Conservation (phyloP, 768 basidiomycete genomes). For the Lentinula boryana region DNA sequence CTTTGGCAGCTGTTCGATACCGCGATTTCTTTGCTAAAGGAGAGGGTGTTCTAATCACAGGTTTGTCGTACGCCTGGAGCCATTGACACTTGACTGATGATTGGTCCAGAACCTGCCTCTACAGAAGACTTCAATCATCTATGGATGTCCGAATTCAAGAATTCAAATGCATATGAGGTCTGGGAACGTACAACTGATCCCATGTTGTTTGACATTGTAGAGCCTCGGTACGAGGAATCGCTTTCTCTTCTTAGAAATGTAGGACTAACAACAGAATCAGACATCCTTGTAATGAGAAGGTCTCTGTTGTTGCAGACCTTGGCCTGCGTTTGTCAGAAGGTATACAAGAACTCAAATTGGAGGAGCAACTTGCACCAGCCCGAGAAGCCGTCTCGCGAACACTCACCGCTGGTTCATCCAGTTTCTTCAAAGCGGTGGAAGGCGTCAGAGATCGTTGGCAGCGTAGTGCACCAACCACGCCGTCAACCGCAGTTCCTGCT, state of each 20-base stretch:
- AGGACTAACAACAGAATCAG: constrained; percentile 28
- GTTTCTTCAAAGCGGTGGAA: constrained; percentile 86
- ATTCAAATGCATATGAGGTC: constrained; percentile 80
- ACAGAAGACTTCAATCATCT: constrained; percentile 78
- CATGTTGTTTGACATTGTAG: constrained; percentile 90
- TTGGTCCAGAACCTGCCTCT: constrained; percentile 31
- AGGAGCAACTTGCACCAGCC: constrained; percentile 91
- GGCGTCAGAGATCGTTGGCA: constrained; percentile 75
- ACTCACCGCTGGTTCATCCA: constrained; percentile 65
- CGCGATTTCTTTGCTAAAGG: constrained; percentile 77
- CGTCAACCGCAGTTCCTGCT: constrained; percentile 3
- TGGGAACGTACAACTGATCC: constrained; percentile 94
- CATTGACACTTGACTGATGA: neutral
- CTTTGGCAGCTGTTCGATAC: constrained; percentile 85
- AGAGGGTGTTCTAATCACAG: constrained; percentile 66
- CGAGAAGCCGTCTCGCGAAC: constrained; percentile 84
- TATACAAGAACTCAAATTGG: constrained; percentile 87
- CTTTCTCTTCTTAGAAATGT: neutral
- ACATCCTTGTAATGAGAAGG: constrained; percentile 91
- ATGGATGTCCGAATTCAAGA: constrained; percentile 87
- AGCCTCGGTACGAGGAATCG: constrained; percentile 59
- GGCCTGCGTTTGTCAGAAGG: constrained; percentile 90
- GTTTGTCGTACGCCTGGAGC: constrained; percentile 23
- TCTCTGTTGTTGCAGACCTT: constrained; percentile 85
- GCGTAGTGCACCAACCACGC: constrained; percentile 1